Conservation (phyloP, 176 grass and related monocot species). For the Oryza meridionalis region DNA sequence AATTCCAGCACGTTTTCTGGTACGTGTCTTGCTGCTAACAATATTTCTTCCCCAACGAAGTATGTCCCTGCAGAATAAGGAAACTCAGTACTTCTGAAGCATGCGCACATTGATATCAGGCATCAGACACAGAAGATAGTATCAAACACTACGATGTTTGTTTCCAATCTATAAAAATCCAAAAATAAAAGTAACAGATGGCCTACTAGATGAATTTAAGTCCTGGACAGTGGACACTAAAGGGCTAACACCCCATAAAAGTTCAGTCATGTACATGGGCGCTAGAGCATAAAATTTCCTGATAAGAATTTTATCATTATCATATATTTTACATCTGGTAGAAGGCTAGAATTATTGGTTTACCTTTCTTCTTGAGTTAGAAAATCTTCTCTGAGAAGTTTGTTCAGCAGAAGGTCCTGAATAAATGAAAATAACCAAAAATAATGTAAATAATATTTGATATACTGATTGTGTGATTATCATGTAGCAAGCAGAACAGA, state of each 20-base stretch:
- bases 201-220: background rate
- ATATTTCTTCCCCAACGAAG: conserved; percentile 96
- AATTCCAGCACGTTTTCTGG: conserved; percentile 81
- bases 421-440: conserved; percentile 29
- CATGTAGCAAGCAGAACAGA: background rate
- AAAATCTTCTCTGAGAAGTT: conserved; percentile 89
- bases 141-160: conserved; percentile 3
- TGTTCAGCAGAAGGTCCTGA: conserved; percentile 94
- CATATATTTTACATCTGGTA: background rate
- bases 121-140: background rate
- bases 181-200: background rate
- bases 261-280: too few relatives aligned
- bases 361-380: conserved; percentile 96
- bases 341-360: conserved; percentile 13
- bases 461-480: too few relatives aligned
- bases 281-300: background rate
- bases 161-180: background rate
- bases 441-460: background rate
- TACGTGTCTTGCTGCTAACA: conserved; percentile 89
- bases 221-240: conserved; percentile 7
- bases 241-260: conserved; percentile 2
- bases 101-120: background rate
- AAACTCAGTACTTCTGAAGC: background rate
- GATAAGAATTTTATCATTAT: background rate
- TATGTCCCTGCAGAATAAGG: conserved; percentile 64